Base-by-base conservation (phyloP, 345 rosid genomes). In the Eutrema yunnanense region DNA sequence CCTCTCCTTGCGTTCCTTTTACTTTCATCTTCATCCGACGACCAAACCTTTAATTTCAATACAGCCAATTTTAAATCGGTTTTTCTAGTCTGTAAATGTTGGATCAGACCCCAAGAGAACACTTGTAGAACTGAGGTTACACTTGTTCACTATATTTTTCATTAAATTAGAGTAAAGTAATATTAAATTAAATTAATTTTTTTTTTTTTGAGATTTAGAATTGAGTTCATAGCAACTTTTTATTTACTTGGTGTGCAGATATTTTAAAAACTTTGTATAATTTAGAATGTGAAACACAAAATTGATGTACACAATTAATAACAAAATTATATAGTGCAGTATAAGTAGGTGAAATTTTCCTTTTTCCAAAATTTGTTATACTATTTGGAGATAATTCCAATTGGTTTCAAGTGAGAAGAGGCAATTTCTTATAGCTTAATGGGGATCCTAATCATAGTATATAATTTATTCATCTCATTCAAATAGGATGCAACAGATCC, bases 1-100 rank as follows among this genome's bases (percentile, higher is more conserved):
- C 71, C 75, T 62, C 51, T 62, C 27, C 12, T 76, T 69, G 75
- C 79, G 69, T 76, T 59, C 79, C 75, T 69, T 76, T 69, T 69
- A 69, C 74, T 76, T 76, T 55, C 75, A 69, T 63, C 60, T 46
- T 75, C 74, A 63, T 57, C 58, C 37, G 46, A 16, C 16, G 16
- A 69, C 79, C 79, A 69, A 76, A 69, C 79, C 62, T 46, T 47
- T 19, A 69, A 44, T 10, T 69, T 34, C 48, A 59, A 44, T 60
- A 42, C 49, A 58, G 48, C 12, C 5, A 51, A 9, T 34, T 14
- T 43, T 62, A 62, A 62, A 12, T 13, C 30, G 26, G 2, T 9
- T 33, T 64, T 48, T 48, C 19, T 66, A 9, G 26, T 67, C 29
- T 61, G 43, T 55, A 37, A 9, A 47, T 46, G 34, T 46, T 54